A percentile compares a stretch with the other conserved stretches of the same genome.
Conservation (phyloP, 2,329 filamentous ascomycete species). For the Talaromyces sp. region DNA sequence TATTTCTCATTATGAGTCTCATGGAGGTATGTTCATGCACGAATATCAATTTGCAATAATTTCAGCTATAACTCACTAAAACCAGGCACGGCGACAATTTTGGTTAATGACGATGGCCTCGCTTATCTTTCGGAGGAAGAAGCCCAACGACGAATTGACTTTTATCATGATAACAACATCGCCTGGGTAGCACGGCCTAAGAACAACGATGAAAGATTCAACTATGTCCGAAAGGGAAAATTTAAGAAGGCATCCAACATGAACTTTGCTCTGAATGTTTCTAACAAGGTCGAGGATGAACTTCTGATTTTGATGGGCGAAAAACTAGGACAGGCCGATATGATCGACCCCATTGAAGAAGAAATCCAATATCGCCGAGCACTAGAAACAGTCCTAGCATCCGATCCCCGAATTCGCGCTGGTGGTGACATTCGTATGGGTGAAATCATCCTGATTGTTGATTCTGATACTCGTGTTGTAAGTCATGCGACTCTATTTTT, state of each 20-base stretch:
- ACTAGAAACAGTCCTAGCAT: slow-evolving; percentile 19
- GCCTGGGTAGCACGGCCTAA: slow-evolving; percentile 48
- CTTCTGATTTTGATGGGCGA: slow-evolving; percentile 34
- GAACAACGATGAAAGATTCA: slow-evolving; percentile 41
- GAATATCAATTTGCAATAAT: too few relatives aligned
- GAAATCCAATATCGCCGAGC: slow-evolving; percentile 47
- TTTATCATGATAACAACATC: slow-evolving; percentile 51
- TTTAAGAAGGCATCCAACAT: slow-evolving; percentile 75
- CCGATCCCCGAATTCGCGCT: slow-evolving; percentile 58
- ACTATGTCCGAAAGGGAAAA: slow-evolving; percentile 59
- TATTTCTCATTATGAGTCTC: slow-evolving; percentile 55
- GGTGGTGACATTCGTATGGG: slow-evolving; percentile 83
- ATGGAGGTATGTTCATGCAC: slow-evolving; percentile 20
- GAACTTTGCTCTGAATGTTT: slow-evolving; percentile 66
- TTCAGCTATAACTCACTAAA: slow-evolving; percentile 34
- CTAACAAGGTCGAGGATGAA: slow-evolving; percentile 60
- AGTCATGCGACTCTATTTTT: not conserved
- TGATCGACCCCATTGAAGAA: slow-evolving; percentile 40
- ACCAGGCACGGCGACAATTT: slow-evolving; percentile 35
- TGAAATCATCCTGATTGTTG: slow-evolving; percentile 70
- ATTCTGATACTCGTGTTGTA: slow-evolving; percentile 64
- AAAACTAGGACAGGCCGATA: slow-evolving; percentile 14
- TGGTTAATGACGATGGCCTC: slow-evolving; percentile 41
- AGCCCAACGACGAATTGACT: slow-evolving; percentile 43
- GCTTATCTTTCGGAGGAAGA: slow-evolving; percentile 41